Base-by-base conservation (phyloP, 1,139 yeast species). In the Candida albicans region DNA sequence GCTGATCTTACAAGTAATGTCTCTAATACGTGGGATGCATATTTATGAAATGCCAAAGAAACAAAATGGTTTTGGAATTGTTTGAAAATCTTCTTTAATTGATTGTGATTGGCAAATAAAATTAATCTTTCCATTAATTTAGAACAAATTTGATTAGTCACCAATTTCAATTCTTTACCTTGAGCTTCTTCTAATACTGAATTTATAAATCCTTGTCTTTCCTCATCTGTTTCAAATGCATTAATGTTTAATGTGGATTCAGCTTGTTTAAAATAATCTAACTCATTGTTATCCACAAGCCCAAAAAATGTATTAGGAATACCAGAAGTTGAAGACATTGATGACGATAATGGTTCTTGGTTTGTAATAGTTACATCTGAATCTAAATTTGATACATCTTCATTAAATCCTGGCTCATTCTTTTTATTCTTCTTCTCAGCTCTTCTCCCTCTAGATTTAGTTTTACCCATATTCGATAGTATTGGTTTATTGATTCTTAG, bases 91-190 rank as follows among this genome's bases (percentile, higher is more conserved):
- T 69, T 62, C 60, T 83, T 79, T 49, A 89, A 65, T 61, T 90
- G 96, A 13, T 65, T 68, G 49, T 82, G 84, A 33, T 76, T 73
- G 12, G 91, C 85, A 30, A 74, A 70, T 39, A 87, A 65, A n/a
- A 91, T 78, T 50, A 93, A 68, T 59, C 98, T 75, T 66, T 93
- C 99, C 73, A 93, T 77, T 47, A 93, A 75, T 61, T 93, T 93
- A 14, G 98, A 91, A 59, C 97, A 90, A 45, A 91, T 88, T 58
- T 91, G 98, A 59, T 93, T 91, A 3, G 97, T 91, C 8, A 88
- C 96, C 40, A 93, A 74, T 63, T 93, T 93, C 54, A 95, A 71
- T 64, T 93, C 99, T 55, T 91, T 90, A 6, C 97, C 97, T 45
- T 77, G 75, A 27, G 91, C 80, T 68, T 93, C 99, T 53, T 87